Evolutionary conservation across 352 stramenopile species (phyloP).

Genomic region (Blastocystis sp.): DNA sequence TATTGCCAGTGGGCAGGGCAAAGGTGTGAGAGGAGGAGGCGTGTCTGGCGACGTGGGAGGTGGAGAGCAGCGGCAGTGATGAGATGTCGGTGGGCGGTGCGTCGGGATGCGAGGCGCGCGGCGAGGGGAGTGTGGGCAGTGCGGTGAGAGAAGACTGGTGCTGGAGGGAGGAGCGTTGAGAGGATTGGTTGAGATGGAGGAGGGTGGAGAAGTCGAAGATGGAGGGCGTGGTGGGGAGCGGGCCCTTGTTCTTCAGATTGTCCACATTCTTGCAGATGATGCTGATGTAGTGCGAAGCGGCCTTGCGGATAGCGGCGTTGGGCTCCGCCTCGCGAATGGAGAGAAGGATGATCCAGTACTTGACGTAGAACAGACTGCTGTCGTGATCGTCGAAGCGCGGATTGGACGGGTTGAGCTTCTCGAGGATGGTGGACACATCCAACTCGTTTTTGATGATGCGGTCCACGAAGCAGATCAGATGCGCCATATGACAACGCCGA

Average conservation of each 20-base stretch:
- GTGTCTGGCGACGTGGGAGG: not conserved
- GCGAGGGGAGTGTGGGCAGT: slow-evolving; percentile 1
- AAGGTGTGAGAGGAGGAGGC: too few species aligned
- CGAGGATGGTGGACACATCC: slow-evolving; percentile 18
- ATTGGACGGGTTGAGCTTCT: not conserved
- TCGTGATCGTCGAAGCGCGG: not conserved
- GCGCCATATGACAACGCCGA: slow-evolving; percentile 36
- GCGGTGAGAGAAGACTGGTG: not conserved
- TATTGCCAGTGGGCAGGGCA: too few species aligned
- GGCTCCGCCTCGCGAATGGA: slow-evolving; percentile 42
- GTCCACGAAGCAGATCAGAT: slow-evolving; percentile 66
- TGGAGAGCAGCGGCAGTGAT: not conserved
- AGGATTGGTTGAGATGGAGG: not conserved
- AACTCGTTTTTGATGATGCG: slow-evolving; percentile 53
- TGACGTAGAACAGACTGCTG: slow-evolving; percentile 43
- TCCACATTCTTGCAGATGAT: slow-evolving; percentile 66
- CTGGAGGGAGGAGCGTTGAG: not conserved
- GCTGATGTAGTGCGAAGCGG: slow-evolving; percentile 42
- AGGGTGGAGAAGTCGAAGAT: slow-evolving; percentile 52
- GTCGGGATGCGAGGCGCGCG: not conserved
- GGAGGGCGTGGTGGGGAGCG: slow-evolving; percentile 20
- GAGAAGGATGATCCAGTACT: slow-evolving; percentile 67
- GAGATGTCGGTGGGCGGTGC: not conserved
- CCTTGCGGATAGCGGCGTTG: slow-evolving; percentile 53
- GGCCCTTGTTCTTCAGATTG: slow-evolving; percentile 25